Conservation (phyloP, 768 basidiomycete species). For the Psilocybe cubensis region DNA sequence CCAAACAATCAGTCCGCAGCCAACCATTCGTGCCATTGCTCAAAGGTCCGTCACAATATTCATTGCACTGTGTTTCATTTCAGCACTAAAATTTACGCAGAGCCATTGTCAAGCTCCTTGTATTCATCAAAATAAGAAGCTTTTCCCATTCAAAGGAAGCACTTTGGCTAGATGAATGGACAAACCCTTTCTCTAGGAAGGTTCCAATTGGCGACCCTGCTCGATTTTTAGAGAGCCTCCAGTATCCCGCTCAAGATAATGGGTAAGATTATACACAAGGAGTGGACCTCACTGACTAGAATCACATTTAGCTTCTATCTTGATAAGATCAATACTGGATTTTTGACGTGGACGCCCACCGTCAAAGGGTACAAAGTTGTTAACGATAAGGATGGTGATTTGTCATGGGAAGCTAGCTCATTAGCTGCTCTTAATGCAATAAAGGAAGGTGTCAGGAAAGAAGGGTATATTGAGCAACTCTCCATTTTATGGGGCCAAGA, state of each 20-base stretch:
- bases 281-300: constrained; percentile 7
- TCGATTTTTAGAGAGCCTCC: constrained; percentile 52
- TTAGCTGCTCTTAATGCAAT: constrained; percentile 56
- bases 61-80: neutral
- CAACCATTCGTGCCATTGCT: constrained; percentile 63
- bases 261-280: constrained; percentile 30
- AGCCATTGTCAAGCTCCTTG: constrained; percentile 66
- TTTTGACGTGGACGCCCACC: constrained; percentile 70
- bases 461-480: constrained; percentile 64
- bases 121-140: constrained; percentile 76
- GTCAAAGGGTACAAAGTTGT: constrained; percentile 62
- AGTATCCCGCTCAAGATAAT: constrained; percentile 37
- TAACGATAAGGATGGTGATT: constrained; percentile 35
- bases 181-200: constrained; percentile 56
- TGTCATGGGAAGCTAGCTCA: constrained; percentile 61
- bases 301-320: constrained; percentile 50
- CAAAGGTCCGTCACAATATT: constrained; percentile 52
- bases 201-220: constrained; percentile 50
- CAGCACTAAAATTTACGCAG: constrained; percentile 34
- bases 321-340: constrained; percentile 80
- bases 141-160: constrained; percentile 66
- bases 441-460: constrained; percentile 42
- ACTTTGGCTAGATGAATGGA: constrained; percentile 77
- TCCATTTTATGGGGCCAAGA: constrained; percentile 81
- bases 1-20: constrained; percentile 72